Conservation (phyloP, 2,329 filamentous ascomycete species). For the Zymoseptoria ardabiliae region DNA sequence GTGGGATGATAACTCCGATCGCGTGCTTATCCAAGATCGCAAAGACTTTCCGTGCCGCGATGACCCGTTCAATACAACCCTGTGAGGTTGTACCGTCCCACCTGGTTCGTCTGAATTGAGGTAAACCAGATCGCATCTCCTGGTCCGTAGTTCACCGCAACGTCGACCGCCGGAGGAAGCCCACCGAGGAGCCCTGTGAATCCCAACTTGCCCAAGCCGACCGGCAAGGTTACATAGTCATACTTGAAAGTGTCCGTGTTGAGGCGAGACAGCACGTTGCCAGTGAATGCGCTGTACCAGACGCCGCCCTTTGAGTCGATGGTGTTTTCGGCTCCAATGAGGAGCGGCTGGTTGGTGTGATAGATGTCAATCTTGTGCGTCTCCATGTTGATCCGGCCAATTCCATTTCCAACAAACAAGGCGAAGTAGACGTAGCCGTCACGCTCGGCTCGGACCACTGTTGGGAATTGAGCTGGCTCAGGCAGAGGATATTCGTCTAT, state of each 20-base stretch:
- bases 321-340: conserved; percentile 16
- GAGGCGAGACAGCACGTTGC: conserved; percentile 10
- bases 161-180: conserved; percentile 13
- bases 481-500: conserved; percentile 14
- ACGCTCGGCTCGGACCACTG: conserved; percentile 18
- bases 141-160: conserved; percentile 17
- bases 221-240: conserved; percentile 11
- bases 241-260: conserved; percentile 11
- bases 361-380: conserved; percentile 15
- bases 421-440: conserved; percentile 19
- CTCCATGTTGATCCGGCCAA: conserved; percentile 17
- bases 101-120: conserved; percentile 9
- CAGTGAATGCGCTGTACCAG: conserved; percentile 14
- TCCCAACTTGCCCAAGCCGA: conserved; percentile 1
- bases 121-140: conserved; percentile 15
- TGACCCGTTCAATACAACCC: not conserved
- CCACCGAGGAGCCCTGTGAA: conserved; percentile 5
- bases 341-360: conserved; percentile 10
- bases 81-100: conserved; percentile 9
- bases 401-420: conserved; percentile 16
- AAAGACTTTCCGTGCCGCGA: not conserved
- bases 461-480: conserved; percentile 11
- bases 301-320: conserved; percentile 16
- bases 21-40: not conserved
- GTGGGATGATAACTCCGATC: not conserved